phyloP scores from a whole-genome alignment of 192 early-diverging fungal genomes.

The Phycomyces nitens region DNA sequence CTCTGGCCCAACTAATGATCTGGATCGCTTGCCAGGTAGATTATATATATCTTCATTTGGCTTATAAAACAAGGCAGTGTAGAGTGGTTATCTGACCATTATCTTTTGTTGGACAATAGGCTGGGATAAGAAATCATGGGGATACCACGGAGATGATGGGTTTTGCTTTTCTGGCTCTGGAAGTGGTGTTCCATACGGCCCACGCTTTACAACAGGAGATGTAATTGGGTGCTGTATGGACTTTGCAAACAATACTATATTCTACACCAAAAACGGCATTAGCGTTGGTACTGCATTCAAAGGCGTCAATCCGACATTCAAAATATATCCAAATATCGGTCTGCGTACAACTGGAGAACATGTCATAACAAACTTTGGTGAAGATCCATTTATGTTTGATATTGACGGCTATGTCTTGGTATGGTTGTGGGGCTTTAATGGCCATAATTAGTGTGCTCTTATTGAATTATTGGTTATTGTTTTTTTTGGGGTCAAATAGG shows the following conservation, averaged over 20 bases:
- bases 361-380: conserved; percentile 62
- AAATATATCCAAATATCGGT: conserved; percentile 57
- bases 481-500: conserved; percentile 1
- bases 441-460: background rate
- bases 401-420: conserved; percentile 41
- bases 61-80: no score
- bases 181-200: conserved; percentile 79
- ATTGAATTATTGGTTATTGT: background rate
- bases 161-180: conserved; percentile 69
- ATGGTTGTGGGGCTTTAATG: background rate
- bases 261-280: conserved; percentile 92
- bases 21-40: conserved; percentile 71
- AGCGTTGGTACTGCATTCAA: conserved; percentile 35
- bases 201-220: conserved; percentile 85
- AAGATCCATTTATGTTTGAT: conserved; percentile 54
- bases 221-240: conserved; percentile 91
- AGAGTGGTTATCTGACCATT: no score
- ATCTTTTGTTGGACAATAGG: conserved; percentile 30
- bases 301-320: conserved; percentile 10
- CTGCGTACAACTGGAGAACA: conserved; percentile 56
- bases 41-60: conserved; percentile 10
- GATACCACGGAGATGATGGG: conserved; percentile 97
- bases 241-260: conserved; percentile 69
- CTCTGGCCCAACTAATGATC: conserved; percentile 42
- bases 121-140: conserved; percentile 89